Evolutionary conservation across 1,139 yeast genomes (phyloP).

Genomic region (Ogataea hybrid): DNA sequence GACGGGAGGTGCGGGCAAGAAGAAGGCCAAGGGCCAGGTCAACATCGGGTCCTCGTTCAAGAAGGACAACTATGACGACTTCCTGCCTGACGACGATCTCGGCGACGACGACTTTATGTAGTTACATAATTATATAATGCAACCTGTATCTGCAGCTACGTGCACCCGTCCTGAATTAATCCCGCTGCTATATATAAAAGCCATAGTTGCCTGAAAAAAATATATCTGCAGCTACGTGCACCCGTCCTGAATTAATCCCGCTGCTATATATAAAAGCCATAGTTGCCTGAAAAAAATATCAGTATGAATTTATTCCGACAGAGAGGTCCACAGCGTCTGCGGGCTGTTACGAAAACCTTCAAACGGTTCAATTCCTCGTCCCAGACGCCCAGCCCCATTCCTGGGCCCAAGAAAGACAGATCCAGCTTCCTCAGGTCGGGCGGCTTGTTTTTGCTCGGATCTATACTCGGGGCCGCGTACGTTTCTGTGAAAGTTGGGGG

Average conservation of each 20-base stretch:
- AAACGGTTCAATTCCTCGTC: background rate
- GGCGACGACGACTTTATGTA: conserved; percentile 92
- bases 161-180: background rate
- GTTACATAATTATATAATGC: conserved; percentile 13
- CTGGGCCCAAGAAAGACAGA: too few species aligned
- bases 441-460: conserved; percentile 23
- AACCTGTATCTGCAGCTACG: background rate
- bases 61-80: conserved; percentile 71
- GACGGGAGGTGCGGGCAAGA: conserved; percentile 93
- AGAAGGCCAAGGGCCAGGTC: conserved; percentile 74
- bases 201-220: background rate
- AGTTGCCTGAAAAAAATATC: too few species aligned
- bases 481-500: too few species aligned
- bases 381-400: background rate
- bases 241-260: too few species aligned
- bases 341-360: background rate
- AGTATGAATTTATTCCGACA: conserved; percentile 5
- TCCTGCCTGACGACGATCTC: conserved; percentile 51
- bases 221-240: too few species aligned
- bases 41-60: conserved; percentile 59
- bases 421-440: conserved; percentile 15
- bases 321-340: background rate
- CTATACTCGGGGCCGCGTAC: too few species aligned
- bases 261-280: too few species aligned
- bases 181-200: background rate